Evolutionary conservation across 306 rosid genomes (phyloP).

Genomic region (Gillenia trifoliata): DNA sequence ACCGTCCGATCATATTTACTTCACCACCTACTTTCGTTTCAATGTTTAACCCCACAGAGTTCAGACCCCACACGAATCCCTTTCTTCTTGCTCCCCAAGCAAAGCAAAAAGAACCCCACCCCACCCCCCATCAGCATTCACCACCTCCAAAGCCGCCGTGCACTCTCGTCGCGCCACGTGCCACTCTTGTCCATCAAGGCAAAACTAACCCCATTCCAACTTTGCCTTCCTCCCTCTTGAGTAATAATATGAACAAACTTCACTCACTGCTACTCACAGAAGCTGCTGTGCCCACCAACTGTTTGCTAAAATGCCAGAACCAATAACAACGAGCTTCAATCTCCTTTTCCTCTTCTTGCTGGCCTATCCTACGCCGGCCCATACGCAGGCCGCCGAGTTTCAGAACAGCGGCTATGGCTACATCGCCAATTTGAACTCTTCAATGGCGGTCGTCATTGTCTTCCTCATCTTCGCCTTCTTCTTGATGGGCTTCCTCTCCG

Average conservation of each 20-base stretch:
- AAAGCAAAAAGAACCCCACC: neutral
- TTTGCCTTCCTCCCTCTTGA: neutral
- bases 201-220: neutral
- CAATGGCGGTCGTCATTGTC: slow-evolving; percentile 34
- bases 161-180: neutral
- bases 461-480: slow-evolving; percentile 26
- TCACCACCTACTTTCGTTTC: neutral
- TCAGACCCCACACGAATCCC: neutral
- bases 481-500: slow-evolving; percentile 20
- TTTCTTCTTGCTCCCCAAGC: slow-evolving; percentile 12
- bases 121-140: neutral
- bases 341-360: neutral
- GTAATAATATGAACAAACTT: neutral
- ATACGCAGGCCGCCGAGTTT: slow-evolving; percentile 36
- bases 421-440: slow-evolving; percentile 36
- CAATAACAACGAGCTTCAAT: neutral
- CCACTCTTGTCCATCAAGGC: neutral
- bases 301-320: neutral
- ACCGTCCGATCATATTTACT: neutral
- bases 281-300: neutral
- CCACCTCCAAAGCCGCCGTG: neutral
- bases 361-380: neutral
- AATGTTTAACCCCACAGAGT: neutral
- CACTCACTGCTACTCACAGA: neutral
- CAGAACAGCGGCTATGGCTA: slow-evolving; percentile 19